phyloP scores from a whole-genome alignment of 129 eudicot genomes.

The Pulicaria dysenterica region DNA sequence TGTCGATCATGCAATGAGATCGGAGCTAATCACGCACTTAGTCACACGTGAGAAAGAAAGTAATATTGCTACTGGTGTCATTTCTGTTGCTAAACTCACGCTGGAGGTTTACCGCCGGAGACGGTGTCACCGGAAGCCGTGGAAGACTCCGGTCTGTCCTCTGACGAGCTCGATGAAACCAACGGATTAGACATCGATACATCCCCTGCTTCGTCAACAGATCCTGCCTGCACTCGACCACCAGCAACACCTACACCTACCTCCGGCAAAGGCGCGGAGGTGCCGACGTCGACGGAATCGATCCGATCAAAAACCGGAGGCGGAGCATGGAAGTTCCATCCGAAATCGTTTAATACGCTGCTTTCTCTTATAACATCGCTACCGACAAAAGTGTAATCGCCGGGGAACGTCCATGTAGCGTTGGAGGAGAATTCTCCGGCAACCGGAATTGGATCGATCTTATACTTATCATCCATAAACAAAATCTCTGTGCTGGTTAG shows the following conservation, averaged over 20 bases:
- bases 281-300: conserved; percentile 28
- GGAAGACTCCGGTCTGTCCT: conserved; percentile 60
- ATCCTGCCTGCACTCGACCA: conserved; percentile 26
- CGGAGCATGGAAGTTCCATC: conserved; percentile 51
- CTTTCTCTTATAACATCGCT: conserved; percentile 38
- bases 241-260: conserved; percentile 11
- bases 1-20: conserved; percentile 6
- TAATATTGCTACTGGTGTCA: conserved; percentile 8
- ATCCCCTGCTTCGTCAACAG: conserved; percentile 37
- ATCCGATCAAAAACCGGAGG: conserved; percentile 44
- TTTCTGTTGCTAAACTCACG: conserved; percentile 50
- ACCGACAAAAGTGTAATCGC: conserved; percentile 36
- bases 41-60: conserved; percentile 18
- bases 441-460: conserved; percentile 41
- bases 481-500: background rate
- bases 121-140: conserved; percentile 42
- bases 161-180: conserved; percentile 63
- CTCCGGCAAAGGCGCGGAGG: conserved; percentile 31
- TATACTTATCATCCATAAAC: conserved; percentile 48
- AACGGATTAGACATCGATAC: conserved; percentile 38
- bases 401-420: conserved; percentile 31
- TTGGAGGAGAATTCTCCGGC: conserved; percentile 40
- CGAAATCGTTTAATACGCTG: conserved; percentile 55
- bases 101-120: conserved; percentile 40
- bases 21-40: conserved; percentile 19